Evolutionary conservation across 2,329 filamentous ascomycete genomes (phyloP), one percentile per base, ranked within the genome.

Genomic region (Diplodia sapinea): DNA sequence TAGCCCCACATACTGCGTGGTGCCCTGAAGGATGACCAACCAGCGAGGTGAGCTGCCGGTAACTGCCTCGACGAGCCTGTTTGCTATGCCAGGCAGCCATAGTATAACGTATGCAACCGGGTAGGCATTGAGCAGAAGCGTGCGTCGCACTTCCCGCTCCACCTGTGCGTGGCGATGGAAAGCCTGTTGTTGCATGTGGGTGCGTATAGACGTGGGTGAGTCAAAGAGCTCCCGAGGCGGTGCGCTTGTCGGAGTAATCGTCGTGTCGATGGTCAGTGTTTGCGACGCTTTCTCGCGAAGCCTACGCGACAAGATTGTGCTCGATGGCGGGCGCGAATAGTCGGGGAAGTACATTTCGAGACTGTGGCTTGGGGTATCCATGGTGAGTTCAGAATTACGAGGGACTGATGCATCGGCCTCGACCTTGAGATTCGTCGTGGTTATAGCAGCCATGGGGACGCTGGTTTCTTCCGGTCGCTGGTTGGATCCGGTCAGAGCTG

Each of bases 121-220:
- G 51, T 78, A 78, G 8, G 75, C 74, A 59, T 77, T 78, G 4
- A 78, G 68, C 0, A 77, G 68, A 20, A 77, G 63, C 74, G 77
- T 77, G 23, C 68, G 70, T 66, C 70, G 71, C 33, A 74, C 70
- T 38, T 75, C 72, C 11, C 70, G 68, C 52, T 72, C 59, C 33
- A 66, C 71, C 70, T 15, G 70, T 51, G 23, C 70, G 69, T 67
- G 54, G n/a, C 65, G 65, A 20, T 61, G 31, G 29, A 15, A 43
- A 12, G 65, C 50, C 15, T 67, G 54, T 40, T 43, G 54, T 12
- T 49, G 40, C 55, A 67, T 51, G 47, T 67, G 55, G 5, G 54
- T 59, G 33, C 55, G 54, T 17, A 67, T 67, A 2, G 54, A 61
- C 7, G 65, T 67, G 31, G 65, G 55, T 1, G 65, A 67, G 8